These are phyloP conservation scores for Boletus pseudo-olivaceus DNA, from an alignment of 768 basidiomycete species.

Conservation along the genomic window DNA sequence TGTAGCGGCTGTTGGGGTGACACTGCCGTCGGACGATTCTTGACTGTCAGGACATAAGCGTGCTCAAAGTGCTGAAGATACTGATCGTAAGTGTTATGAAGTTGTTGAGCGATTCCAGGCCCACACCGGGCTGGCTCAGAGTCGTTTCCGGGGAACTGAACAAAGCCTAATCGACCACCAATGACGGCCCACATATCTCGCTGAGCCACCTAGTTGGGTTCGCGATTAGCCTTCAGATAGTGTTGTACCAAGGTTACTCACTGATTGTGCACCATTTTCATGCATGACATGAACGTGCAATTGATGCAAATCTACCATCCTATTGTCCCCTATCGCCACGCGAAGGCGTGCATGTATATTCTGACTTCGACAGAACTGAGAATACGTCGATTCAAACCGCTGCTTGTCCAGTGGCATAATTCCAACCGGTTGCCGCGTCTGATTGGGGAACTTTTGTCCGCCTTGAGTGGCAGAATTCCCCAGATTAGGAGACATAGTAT, in stretches of 20 bases:
- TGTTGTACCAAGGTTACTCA: slow-evolving; percentile 27
- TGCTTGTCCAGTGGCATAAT: slow-evolving; percentile 45
- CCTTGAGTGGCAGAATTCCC: slow-evolving; percentile 22
- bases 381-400: slow-evolving; percentile 52
- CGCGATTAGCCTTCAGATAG: slow-evolving; percentile 7
- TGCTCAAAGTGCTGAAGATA: slow-evolving; percentile 56
- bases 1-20: slow-evolving; percentile 13
- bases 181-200: slow-evolving; percentile 64
- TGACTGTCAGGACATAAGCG: slow-evolving; percentile 45
- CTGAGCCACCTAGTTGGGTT: slow-evolving; percentile 42
- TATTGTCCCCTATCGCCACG: slow-evolving; percentile 48
- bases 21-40: slow-evolving; percentile 13
- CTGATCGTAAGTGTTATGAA: slow-evolving; percentile 58
- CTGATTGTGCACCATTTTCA: slow-evolving; percentile 51
- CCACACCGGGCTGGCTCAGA: slow-evolving; percentile 59
- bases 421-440: slow-evolving; percentile 7
- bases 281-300: slow-evolving; percentile 59
- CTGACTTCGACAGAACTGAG: slow-evolving; percentile 44
- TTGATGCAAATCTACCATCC: slow-evolving; percentile 54
- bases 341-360: slow-evolving; percentile 39
- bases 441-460: slow-evolving; percentile 23
- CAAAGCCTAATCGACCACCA: slow-evolving; percentile 63
- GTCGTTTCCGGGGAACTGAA: slow-evolving; percentile 60
- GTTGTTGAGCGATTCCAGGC: slow-evolving; percentile 56
- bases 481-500: slow-evolving; percentile 34